These are phyloP conservation scores for Pinus tabuliformis DNA, from an alignment of 75 land plant species.

Conservation along the genomic window DNA sequence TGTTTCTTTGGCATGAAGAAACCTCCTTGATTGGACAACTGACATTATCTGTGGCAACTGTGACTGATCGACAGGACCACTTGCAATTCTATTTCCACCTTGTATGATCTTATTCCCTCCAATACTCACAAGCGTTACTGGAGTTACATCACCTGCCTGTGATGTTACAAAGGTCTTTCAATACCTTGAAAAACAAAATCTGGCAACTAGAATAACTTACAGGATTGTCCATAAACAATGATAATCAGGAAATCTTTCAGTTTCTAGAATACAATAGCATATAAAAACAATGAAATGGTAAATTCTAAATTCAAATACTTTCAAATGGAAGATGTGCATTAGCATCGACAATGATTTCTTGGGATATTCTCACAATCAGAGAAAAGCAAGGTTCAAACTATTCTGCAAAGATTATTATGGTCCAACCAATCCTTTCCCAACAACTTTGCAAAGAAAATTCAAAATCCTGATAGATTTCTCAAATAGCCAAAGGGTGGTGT, in stretches of 20 bases:
- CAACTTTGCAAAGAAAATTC: not conserved
- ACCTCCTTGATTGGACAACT: slow-evolving; percentile 22
- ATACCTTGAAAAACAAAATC: not conserved
- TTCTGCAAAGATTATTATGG: not conserved
- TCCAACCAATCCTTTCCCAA: not conserved
- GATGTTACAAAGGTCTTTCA: slow-evolving; percentile 10
- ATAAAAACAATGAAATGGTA: not conserved
- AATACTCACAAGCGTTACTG: slow-evolving; percentile 77
- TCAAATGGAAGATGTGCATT: not conserved
- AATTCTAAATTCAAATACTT: not conserved
- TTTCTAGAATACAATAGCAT: not conserved
- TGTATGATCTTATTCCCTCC: slow-evolving; percentile 71
- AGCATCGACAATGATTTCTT: not conserved
- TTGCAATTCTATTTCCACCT: slow-evolving; percentile 89
- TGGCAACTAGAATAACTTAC: not conserved
- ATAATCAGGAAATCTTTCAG: not conserved
- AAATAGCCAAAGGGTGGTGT: not conserved
- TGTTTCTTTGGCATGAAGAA: slow-evolving; percentile 49
- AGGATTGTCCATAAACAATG: not conserved
- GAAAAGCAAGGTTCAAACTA: slow-evolving; percentile 2
- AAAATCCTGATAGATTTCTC: not conserved
- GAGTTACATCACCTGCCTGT: slow-evolving; percentile 85
- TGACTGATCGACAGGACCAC: slow-evolving; percentile 61
- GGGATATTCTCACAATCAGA: not conserved
- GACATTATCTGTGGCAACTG: slow-evolving; percentile 42